Percentiles rank a stretch among this genome's conserved stretches.
phyloP scores from a whole-genome alignment of 257 asterid genomes.

The Vinca minor region DNA sequence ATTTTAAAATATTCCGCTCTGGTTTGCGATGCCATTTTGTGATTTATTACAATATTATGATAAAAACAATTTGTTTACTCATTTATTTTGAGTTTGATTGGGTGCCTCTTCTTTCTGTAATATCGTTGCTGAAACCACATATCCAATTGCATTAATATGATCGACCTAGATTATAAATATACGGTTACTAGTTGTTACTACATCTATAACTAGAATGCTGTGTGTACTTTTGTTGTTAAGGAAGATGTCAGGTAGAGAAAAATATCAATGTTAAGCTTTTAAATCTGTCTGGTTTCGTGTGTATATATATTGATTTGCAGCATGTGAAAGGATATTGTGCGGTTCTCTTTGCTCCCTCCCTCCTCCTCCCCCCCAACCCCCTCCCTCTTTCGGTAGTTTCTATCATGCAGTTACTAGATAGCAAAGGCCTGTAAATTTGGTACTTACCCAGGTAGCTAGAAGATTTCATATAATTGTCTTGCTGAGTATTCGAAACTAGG shows the following conservation, averaged over 20 bases:
- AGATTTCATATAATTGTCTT: too few relatives aligned
- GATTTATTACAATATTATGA: not conserved
- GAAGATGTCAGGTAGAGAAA: not conserved
- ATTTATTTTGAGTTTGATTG: not conserved
- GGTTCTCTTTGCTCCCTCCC: not conserved
- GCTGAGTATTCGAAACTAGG: too few relatives aligned
- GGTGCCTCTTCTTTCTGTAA: not conserved
- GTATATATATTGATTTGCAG: not conserved
- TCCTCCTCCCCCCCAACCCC: too few relatives aligned
- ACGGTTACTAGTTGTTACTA: not conserved
- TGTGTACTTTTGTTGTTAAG: not conserved
- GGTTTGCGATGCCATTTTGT: too few relatives aligned
- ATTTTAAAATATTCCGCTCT: too few relatives aligned
- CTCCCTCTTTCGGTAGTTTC: too few relatives aligned
- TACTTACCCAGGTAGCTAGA: too few relatives aligned
- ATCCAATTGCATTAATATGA: not conserved
- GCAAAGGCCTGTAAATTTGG: not conserved
- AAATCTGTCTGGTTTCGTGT: not conserved
- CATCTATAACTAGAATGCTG: not conserved
- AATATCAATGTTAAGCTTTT: not conserved
- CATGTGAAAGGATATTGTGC: not conserved
- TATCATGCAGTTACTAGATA: too few relatives aligned
- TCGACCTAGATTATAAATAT: not conserved
- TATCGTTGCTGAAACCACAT: not conserved
- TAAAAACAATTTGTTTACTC: not conserved